Percentiles rank a stretch among this genome's conserved stretches.
These are phyloP conservation scores for Pseudogymnoascus sp. DNA, from an alignment of 2,329 filamentous ascomycete genomes.

Conservation along the genomic window DNA sequence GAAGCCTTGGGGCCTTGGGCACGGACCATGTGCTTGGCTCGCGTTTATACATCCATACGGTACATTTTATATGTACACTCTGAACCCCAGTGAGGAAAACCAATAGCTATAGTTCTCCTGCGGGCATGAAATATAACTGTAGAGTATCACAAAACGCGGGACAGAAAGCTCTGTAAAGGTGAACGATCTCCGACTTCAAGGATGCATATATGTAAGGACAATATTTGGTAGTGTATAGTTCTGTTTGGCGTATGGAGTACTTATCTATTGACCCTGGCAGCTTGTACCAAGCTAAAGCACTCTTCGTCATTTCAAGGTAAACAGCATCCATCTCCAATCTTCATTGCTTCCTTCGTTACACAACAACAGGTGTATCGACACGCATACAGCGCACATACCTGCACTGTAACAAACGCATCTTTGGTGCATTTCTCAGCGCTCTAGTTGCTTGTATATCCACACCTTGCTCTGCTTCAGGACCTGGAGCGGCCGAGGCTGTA, in stretches of 20 bases:
- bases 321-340: neutral
- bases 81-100: neutral
- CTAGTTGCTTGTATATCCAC: neutral
- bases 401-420: neutral
- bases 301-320: slow-evolving; percentile 6
- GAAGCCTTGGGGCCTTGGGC: slow-evolving; percentile 7
- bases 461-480: neutral
- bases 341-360: slow-evolving; percentile 1
- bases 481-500: neutral
- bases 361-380: neutral
- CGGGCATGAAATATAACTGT: neutral
- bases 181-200: neutral
- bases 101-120: neutral
- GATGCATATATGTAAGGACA: neutral
- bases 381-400: neutral
- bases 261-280: neutral
- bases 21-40: slow-evolving; percentile 2
- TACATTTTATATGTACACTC: neutral
- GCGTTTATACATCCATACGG: neutral
- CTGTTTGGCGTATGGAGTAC: neutral
- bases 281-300: slow-evolving; percentile 4
- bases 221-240: neutral
- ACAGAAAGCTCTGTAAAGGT: neutral
- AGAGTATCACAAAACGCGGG: neutral
- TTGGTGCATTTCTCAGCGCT: neutral